phyloP scores from a whole-genome alignment of 768 basidiomycete species.

The Suillus placidus region DNA sequence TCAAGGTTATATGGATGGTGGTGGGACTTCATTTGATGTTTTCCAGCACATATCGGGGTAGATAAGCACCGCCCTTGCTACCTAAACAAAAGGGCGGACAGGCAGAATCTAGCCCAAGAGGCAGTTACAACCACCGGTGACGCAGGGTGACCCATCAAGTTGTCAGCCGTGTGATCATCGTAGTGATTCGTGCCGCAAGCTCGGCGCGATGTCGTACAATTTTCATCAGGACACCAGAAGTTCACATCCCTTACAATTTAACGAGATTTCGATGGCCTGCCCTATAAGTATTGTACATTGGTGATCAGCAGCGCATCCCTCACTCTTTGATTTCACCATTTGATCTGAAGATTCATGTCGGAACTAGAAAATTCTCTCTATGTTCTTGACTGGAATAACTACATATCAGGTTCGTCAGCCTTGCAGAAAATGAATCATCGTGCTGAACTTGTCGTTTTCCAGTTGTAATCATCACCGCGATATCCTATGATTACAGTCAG shows the following conservation, averaged over 20 bases:
- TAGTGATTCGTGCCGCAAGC: not conserved
- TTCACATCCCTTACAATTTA: not conserved
- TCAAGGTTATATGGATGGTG: not conserved
- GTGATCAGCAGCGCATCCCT: not conserved
- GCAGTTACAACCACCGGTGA: not conserved
- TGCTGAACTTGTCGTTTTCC: not conserved
- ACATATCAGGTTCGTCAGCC: not conserved
- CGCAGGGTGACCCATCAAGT: not conserved
- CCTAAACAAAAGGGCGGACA: not conserved
- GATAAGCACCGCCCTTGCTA: not conserved
- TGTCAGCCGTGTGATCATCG: not conserved
- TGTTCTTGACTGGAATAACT: not conserved
- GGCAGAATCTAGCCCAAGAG: not conserved
- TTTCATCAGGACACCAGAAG: not conserved
- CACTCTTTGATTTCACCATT: not conserved
- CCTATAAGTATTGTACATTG: not conserved
- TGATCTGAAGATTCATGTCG: not conserved
- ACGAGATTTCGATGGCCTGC: not conserved
- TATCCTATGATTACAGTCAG: constrained; percentile 4
- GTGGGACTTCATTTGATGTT: not conserved
- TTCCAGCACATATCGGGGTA: not conserved
- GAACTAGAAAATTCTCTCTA: not conserved
- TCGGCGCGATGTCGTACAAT: not conserved
- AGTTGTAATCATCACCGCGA: not conserved
- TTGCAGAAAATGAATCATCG: no score